Evolutionary conservation across 441 rosid genomes (phyloP).

Genomic region (Iberis amara): DNA sequence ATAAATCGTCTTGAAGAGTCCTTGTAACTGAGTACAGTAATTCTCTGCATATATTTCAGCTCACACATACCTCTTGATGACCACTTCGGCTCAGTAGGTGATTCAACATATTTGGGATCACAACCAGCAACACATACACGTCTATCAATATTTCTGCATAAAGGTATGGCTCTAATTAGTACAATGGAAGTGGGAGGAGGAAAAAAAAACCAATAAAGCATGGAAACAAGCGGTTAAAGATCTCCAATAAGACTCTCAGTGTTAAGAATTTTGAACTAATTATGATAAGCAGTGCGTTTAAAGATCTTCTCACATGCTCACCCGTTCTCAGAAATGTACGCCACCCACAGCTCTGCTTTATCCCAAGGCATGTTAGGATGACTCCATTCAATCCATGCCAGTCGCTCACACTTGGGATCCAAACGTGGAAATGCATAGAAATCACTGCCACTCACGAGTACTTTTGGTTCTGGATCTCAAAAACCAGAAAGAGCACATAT

Average conservation of each 20-base stretch:
- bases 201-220: constrained; percentile 1
- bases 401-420: constrained; percentile 59
- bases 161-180: constrained; percentile 26
- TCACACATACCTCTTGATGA: constrained; percentile 55
- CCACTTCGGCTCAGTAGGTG: constrained; percentile 96
- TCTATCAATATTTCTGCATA: constrained; percentile 52
- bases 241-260: background rate
- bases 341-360: constrained; percentile 87
- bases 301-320: constrained; percentile 24
- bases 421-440: constrained; percentile 92
- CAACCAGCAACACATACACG: constrained; percentile 75
- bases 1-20: constrained; percentile 2
- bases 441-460: constrained; percentile 65
- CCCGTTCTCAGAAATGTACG: constrained; percentile 75
- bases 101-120: constrained; percentile 61
- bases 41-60: background rate
- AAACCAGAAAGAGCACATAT: constrained; percentile 2
- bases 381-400: constrained; percentile 90
- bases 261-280: background rate
- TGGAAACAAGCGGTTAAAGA: background rate
- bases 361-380: constrained; percentile 99
- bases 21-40: background rate
- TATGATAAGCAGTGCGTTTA: background rate
- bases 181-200: background rate
- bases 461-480: constrained; percentile 56